Evolutionary conservation across 371 early-diverging fungal species (phyloP).

Genomic region (Vairimorpha ceranae): DNA sequence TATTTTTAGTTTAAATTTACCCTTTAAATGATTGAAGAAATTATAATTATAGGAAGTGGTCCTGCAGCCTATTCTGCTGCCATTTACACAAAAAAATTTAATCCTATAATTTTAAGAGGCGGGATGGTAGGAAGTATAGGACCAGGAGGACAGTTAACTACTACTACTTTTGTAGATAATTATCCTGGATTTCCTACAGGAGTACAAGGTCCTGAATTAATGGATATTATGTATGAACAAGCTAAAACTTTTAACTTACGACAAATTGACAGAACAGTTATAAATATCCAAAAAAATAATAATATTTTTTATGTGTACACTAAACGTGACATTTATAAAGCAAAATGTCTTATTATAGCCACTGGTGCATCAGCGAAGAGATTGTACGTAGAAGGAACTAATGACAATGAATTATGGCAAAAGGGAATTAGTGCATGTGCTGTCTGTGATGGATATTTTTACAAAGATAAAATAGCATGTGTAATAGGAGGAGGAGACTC

Average conservation of each 20-base stretch:
- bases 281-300: constrained; percentile 38
- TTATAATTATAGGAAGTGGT: constrained; percentile 69
- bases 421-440: constrained; percentile 96
- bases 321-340: constrained; percentile 64
- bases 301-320: constrained; percentile 43
- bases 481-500: constrained; percentile 98
- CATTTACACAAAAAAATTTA: constrained; percentile 77
- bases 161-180: constrained; percentile 65
- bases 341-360: constrained; percentile 80
- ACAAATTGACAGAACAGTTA: constrained; percentile 63
- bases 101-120: constrained; percentile 87
- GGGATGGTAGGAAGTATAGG: constrained; percentile 64
- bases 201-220: constrained; percentile 56
- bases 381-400: constrained; percentile 65
- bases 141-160: constrained; percentile 69
- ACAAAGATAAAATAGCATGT: constrained; percentile 74
- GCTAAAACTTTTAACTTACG: constrained; percentile 70
- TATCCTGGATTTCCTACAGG: constrained; percentile 65
- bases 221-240: constrained; percentile 68
- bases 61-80: constrained; percentile 91
- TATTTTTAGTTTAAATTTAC: neutral
- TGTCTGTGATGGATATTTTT: constrained; percentile 94
- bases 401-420: constrained; percentile 79
- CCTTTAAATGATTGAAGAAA: constrained; percentile 38
- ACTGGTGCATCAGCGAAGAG: constrained; percentile 96